Percentiles rank a stretch among this genome's conserved stretches.
phyloP scores from a whole-genome alignment of 2,329 filamentous ascomycete species.

The Aspergillus tubingensis region DNA sequence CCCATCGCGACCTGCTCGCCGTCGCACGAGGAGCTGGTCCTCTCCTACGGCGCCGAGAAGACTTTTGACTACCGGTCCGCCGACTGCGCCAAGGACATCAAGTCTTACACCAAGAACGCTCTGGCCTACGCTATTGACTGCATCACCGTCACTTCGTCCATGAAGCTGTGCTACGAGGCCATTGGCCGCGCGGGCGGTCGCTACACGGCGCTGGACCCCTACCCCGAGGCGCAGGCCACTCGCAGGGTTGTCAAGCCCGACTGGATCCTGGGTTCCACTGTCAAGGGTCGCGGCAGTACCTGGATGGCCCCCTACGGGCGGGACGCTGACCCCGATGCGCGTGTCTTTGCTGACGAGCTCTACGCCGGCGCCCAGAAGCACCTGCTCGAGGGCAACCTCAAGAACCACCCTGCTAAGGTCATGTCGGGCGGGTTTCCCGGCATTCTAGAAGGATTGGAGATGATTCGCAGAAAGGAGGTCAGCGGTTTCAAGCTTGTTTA shows the following conservation, averaged over 20 bases:
- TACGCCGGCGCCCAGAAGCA: background rate
- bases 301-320: conserved; percentile 5
- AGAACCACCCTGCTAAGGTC: background rate
- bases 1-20: background rate
- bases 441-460: background rate
- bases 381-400: background rate
- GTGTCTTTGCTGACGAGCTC: background rate
- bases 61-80: conserved; percentile 12
- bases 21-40: background rate
- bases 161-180: conserved; percentile 31
- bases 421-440: background rate
- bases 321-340: background rate
- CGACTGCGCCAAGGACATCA: conserved; percentile 28
- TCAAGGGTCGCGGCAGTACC: background rate
- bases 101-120: conserved; percentile 38
- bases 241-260: conserved; percentile 7
- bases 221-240: background rate
- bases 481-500: background rate
- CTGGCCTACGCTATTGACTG: conserved; percentile 47
- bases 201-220: conserved; percentile 23
- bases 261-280: conserved; percentile 6
- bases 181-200: conserved; percentile 35
- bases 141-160: conserved; percentile 38
- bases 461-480: background rate
- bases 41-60: background rate